A percentile compares a stretch with the other conserved stretches of the same genome.
phyloP scores from a whole-genome alignment of 257 asterid genomes.

The Anisodus acutangulus region DNA sequence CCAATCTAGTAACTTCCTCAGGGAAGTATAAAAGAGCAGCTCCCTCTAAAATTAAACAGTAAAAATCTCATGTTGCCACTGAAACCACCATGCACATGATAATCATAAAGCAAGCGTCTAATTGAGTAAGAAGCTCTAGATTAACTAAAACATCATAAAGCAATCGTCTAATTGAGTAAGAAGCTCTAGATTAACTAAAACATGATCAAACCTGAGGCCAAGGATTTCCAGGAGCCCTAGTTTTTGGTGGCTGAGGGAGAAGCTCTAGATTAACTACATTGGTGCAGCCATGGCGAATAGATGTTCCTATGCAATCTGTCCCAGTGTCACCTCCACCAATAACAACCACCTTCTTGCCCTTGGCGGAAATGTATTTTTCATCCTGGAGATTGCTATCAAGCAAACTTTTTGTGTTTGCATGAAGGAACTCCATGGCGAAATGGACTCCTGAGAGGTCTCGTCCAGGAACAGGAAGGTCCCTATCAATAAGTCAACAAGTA shows the following conservation, averaged over 20 bases:
- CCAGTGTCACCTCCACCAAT: conserved; percentile 99
- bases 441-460: conserved; percentile 92
- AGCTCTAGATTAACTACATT: conserved; percentile 83
- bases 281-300: conserved; percentile 93
- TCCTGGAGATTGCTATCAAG: conserved; percentile 92
- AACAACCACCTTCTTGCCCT: conserved; percentile 94
- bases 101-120: not conserved
- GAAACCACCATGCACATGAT: not conserved
- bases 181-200: not conserved
- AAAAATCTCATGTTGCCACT: not conserved
- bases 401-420: conserved; percentile 92
- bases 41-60: not conserved
- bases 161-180: not conserved
- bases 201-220: conserved; percentile 91
- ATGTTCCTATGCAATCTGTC: conserved; percentile 95
- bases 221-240: conserved; percentile 94
- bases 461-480: conserved; percentile 99
- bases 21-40: not conserved
- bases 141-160: conserved; percentile 1
- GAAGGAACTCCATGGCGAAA: conserved; percentile 99
- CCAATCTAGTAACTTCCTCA: not conserved
- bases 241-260: conserved; percentile 89
- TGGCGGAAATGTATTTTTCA: conserved; percentile 88
- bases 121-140: not conserved
- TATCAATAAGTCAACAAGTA: conserved; percentile 37